A percentile compares a stretch with the other conserved stretches of the same genome.
Evolutionary conservation across 495 filamentous ascomycete genomes (phyloP).

Genomic region (Hypoxylon fuscum): DNA sequence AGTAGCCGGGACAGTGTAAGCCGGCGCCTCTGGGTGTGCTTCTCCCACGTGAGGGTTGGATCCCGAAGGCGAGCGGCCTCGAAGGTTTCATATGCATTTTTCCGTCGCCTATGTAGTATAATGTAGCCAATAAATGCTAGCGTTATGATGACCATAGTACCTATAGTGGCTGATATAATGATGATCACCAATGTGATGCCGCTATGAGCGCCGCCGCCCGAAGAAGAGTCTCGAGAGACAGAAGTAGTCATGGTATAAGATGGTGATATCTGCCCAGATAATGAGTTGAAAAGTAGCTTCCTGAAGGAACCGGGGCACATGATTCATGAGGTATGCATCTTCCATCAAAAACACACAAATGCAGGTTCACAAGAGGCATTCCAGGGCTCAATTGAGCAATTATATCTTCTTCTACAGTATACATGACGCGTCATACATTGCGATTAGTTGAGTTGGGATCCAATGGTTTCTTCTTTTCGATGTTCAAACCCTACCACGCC

Average conservation of each 20-base stretch:
- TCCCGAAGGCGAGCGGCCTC: slow-evolving; percentile 16
- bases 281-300: neutral
- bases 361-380: no score
- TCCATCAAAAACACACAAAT: neutral
- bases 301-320: neutral
- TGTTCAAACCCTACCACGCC: no score
- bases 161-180: neutral
- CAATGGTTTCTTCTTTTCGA: no score
- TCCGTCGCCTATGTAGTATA: slow-evolving; percentile 5
- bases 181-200: slow-evolving; percentile 1
- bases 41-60: slow-evolving; percentile 15
- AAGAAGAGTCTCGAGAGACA: neutral
- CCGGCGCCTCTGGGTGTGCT: slow-evolving; percentile 6
- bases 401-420: neutral
- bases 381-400: neutral
- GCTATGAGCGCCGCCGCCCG: neutral
- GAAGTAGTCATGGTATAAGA: slow-evolving; percentile 2
- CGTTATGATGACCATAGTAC: neutral
- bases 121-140: neutral
- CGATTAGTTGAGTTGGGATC: no score
- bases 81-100: slow-evolving; percentile 1
- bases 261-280: neutral
- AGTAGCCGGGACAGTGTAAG: slow-evolving; percentile 13
- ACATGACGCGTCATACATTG: slow-evolving; percentile 6
- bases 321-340: neutral